Evolutionary conservation across 148 eudicot species (phyloP).

Genomic region (Cornus florida): DNA sequence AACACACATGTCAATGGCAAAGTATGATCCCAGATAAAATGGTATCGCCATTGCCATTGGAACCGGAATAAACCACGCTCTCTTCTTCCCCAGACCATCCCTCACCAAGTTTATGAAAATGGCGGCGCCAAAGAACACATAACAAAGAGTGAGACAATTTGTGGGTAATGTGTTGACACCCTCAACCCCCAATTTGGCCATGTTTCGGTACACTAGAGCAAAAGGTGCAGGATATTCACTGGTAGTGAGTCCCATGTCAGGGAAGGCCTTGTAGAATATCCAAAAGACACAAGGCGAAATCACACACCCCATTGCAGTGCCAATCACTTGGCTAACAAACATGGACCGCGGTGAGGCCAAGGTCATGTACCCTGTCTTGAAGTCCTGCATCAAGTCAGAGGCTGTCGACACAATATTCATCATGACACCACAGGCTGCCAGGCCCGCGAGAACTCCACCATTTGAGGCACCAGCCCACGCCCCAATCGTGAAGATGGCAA

Average conservation of each 20-base stretch:
- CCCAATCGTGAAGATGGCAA: background rate
- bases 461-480: background rate
- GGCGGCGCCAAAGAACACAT: background rate
- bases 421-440: background rate
- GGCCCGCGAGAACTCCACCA: background rate
- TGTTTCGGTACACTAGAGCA: background rate
- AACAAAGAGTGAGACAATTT: background rate
- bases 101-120: background rate
- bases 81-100: background rate
- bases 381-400: background rate
- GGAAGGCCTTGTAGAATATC: background rate
- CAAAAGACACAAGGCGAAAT: background rate
- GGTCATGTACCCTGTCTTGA: background rate
- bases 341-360: background rate
- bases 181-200: background rate
- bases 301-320: background rate
- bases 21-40: background rate
- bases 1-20: background rate
- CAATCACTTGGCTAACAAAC: background rate
- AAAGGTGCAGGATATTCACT: background rate
- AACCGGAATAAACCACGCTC: background rate
- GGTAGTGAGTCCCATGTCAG: background rate
- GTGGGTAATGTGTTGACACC: background rate
- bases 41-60: background rate
- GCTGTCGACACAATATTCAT: background rate